phyloP scores from a whole-genome alignment of 495 filamentous ascomycete species.

The Lasiosphaeria ovina region DNA sequence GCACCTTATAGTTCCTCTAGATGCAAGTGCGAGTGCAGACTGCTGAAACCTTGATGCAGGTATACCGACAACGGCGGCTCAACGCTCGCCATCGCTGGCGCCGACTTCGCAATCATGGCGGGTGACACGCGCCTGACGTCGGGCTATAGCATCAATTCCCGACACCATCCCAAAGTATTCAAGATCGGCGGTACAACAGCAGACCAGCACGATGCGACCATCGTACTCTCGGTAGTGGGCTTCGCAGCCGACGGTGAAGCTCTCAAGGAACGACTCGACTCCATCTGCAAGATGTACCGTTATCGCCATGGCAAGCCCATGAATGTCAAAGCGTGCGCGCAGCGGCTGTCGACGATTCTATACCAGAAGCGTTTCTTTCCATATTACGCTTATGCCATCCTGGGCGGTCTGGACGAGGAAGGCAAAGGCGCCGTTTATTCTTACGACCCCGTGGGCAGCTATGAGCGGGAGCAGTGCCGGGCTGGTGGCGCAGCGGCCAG shows the following conservation, averaged over 20 bases:
- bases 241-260: conserved; percentile 93
- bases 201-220: conserved; percentile 74
- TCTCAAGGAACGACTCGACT: conserved; percentile 83
- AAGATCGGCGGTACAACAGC: conserved; percentile 88
- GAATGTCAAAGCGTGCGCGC: conserved; percentile 88
- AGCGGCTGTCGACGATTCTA: conserved; percentile 87
- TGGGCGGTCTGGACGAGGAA: conserved; percentile 91
- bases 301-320: conserved; percentile 94
- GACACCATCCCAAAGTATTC: conserved; percentile 92
- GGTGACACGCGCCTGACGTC: conserved; percentile 93
- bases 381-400: conserved; percentile 91
- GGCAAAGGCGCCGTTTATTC: conserved; percentile 93
- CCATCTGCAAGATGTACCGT: conserved; percentile 93
- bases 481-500: conserved; percentile 93
- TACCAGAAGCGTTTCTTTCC: conserved; percentile 98
- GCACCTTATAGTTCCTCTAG: not conserved
- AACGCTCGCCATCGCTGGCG: conserved; percentile 90
- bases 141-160: conserved; percentile 98
- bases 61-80: conserved; percentile 98
- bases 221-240: conserved; percentile 89
- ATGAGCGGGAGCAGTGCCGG: conserved; percentile 92
- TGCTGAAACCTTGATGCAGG: conserved; percentile 41
- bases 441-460: conserved; percentile 95
- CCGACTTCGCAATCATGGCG: conserved; percentile 90
- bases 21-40: not conserved